Percentiles rank a stretch among this genome's conserved stretches.
Evolutionary conservation across 441 rosid species (phyloP).

Genomic region (Gossypium armourianum): DNA sequence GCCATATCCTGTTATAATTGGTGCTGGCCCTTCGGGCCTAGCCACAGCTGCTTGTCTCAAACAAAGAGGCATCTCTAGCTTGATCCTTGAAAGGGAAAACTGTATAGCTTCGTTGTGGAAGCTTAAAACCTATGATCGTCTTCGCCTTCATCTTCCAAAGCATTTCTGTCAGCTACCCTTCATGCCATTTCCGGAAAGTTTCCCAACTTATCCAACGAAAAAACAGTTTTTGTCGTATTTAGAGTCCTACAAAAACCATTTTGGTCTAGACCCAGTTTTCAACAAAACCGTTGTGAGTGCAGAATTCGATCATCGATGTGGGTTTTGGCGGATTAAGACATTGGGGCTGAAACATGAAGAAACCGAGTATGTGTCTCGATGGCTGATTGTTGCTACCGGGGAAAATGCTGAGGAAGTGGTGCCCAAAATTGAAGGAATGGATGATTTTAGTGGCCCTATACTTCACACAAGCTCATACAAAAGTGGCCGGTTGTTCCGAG

Average conservation of each 20-base stretch:
- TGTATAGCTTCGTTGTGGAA: slow-evolving; percentile 75
- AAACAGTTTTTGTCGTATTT: slow-evolving; percentile 52
- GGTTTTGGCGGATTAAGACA: slow-evolving; percentile 53
- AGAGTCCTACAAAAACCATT: slow-evolving; percentile 31
- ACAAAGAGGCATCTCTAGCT: slow-evolving; percentile 37
- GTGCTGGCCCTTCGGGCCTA: slow-evolving; percentile 76
- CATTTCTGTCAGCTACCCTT: slow-evolving; percentile 61
- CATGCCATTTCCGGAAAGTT: slow-evolving; percentile 46
- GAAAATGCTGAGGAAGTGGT: slow-evolving; percentile 63
- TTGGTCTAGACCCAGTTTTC: slow-evolving; percentile 37
- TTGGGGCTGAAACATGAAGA: slow-evolving; percentile 26
- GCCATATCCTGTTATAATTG: slow-evolving; percentile 54
- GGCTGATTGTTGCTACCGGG: slow-evolving; percentile 64
- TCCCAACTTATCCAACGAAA: slow-evolving; percentile 64
- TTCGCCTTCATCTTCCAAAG: slow-evolving; percentile 70
- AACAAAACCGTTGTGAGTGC: slow-evolving; percentile 46
- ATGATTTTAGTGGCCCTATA: slow-evolving; percentile 38
- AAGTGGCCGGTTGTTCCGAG: slow-evolving; percentile 40
- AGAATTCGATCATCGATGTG: slow-evolving; percentile 34
- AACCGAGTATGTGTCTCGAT: slow-evolving; percentile 37
- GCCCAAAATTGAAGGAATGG: slow-evolving; percentile 51
- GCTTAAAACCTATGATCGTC: slow-evolving; percentile 69
- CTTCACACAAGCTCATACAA: slow-evolving; percentile 51
- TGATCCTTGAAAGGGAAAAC: slow-evolving; percentile 53
- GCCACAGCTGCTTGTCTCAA: slow-evolving; percentile 67